Evolutionary conservation across 1,284 basidiomycete genomes (phyloP), one percentile per base, ranked within the genome.

Genomic region (Pisolithus thermaeus): DNA sequence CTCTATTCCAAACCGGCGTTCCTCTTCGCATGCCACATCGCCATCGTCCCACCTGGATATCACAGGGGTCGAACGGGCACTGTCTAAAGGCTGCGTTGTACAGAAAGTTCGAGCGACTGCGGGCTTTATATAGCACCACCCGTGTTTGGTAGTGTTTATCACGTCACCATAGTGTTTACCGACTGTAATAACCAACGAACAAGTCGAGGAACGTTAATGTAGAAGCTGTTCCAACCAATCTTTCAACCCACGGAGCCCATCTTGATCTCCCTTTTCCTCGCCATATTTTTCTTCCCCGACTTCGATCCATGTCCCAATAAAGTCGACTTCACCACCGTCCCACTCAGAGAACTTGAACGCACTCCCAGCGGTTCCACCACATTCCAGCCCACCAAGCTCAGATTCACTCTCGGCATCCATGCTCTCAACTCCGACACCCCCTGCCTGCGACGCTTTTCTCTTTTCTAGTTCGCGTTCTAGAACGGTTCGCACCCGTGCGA

Each of bases 391-490:
- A 43, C 81, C 83, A 66, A 83, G 69, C 39, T 83, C 82, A 25
- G 68, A 65, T 54, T 79, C 80, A 8, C 77, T 82, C 52, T 85
- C 83, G 12, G 71, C 79, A 2, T 87, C 88, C 4, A 90, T 67
- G 35, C 81, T 79, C 61, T 90, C 89, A 8, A 91, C 72, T 7
- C 78, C 80, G 8, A 90, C 76, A 7, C 82, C 83, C 18, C 76
- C 78, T 3, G 74, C 72, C 55, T 86, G 79, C 0, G 84, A 78
- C 3, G 68, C 69, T 46, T 83, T 73, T 35, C 89, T 77, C 64
- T 86, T 89, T 64, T 90, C 87, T 12, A 91, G 75, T 61, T 91
- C 88, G 44, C 88, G 81, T 61, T 91, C 89, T 45, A 91, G 79
- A 52, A 91, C 77, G 1, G 79, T 79, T 42, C 80, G 81, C 8